phyloP scores from a whole-genome alignment of 768 basidiomycete species.

The Xerocomellus dryophilus region DNA sequence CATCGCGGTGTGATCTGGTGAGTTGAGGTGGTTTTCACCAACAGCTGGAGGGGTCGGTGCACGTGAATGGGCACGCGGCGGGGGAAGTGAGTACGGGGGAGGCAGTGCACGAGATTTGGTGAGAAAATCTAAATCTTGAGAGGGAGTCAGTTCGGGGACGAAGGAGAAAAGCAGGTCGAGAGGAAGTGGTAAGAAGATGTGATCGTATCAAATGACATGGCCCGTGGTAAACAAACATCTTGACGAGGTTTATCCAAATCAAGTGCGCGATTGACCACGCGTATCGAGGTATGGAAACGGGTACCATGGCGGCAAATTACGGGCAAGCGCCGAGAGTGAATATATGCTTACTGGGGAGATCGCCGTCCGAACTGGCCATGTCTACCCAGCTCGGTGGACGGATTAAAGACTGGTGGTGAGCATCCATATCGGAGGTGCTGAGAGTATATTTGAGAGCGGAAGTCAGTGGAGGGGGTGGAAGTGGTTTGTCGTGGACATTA shows the following conservation, averaged over 20 bases:
- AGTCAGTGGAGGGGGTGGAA: conserved; percentile 41
- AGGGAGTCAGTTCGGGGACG: conserved; percentile 16
- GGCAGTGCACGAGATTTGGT: conserved; percentile 31
- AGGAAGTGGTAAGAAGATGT: conserved; percentile 5
- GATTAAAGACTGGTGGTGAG: conserved; percentile 17
- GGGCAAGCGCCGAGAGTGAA: conserved; percentile 2
- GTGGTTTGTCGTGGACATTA: conserved; percentile 34
- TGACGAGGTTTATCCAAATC: conserved; percentile 11
- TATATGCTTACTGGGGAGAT: conserved; percentile 22
- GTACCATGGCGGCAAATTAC: conserved; percentile 8
- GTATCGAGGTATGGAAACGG: conserved; percentile 16
- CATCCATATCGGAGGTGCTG: conserved; percentile 28
- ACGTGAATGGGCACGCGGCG: conserved; percentile 33
- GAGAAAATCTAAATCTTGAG: conserved; percentile 29
- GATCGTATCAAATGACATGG: conserved; percentile 19
- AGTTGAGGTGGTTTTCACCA: conserved; percentile 26
- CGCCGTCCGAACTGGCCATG: neutral
- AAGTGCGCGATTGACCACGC: conserved; percentile 4
- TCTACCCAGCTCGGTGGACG: conserved; percentile 29
- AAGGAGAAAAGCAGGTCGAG: conserved; percentile 16
- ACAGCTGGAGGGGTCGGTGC: conserved; percentile 35
- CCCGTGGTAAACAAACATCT: conserved; percentile 24
- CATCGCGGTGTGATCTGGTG: conserved; percentile 24
- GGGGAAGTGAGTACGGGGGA: conserved; percentile 31
- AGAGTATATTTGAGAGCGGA: conserved; percentile 16